Percentiles rank a stretch among this genome's conserved stretches.
Conservation (phyloP, 2,329 filamentous ascomycete species). For the Epicoccum nigrum region DNA sequence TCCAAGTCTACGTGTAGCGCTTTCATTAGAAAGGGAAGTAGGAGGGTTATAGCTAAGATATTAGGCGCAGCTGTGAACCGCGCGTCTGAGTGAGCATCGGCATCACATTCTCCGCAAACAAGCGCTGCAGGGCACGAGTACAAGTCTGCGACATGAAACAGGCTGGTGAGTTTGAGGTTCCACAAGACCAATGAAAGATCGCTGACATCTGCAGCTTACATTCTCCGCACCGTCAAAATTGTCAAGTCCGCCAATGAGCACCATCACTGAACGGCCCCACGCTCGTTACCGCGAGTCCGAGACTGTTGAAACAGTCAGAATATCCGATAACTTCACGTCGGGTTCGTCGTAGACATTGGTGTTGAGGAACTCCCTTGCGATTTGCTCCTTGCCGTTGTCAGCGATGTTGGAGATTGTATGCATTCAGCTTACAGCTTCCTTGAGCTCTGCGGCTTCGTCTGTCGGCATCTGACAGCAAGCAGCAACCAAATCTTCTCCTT, state of each 20-base stretch:
- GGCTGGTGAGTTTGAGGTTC: background rate
- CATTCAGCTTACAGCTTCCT: conserved; percentile 62
- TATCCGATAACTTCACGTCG: conserved; percentile 44
- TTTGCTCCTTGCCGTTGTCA: conserved; percentile 42
- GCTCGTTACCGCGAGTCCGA: conserved; percentile 13
- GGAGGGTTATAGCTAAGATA: background rate
- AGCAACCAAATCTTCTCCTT: conserved; percentile 76
- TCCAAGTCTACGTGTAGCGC: background rate
- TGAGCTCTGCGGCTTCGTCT: conserved; percentile 69
- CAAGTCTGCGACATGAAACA: conserved; percentile 10
- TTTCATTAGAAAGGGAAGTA: background rate
- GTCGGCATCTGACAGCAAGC: conserved; percentile 72
- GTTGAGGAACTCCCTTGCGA: conserved; percentile 52
- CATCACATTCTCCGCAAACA: conserved; percentile 1
- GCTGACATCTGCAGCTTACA: conserved; percentile 19
- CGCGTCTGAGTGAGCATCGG: conserved; percentile 9
- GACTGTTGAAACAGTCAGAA: conserved; percentile 36
- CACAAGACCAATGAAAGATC: conserved; percentile 3
- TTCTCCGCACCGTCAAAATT: conserved; percentile 2
- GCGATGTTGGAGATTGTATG: conserved; percentile 1
- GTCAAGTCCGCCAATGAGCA: conserved; percentile 10
- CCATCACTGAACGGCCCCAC: background rate
- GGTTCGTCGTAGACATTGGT: conserved; percentile 45
- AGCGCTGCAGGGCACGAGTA: background rate
- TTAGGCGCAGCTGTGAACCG: background rate